These are phyloP conservation scores for Strobilomyces dryophilus DNA, from an alignment of 768 basidiomycete genomes.

Conservation along the genomic window DNA sequence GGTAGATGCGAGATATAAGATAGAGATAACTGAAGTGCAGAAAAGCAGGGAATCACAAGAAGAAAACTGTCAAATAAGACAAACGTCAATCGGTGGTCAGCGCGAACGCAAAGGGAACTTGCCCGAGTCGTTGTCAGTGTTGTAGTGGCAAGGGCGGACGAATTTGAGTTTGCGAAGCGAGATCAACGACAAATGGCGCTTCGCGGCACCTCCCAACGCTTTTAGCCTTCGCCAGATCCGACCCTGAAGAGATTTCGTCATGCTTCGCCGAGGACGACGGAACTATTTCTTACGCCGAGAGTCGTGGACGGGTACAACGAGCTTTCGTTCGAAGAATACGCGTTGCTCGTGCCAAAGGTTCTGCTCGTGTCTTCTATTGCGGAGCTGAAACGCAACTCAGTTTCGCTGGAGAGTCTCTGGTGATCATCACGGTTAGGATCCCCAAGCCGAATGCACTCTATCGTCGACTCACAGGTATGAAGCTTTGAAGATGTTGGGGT, in stretches of 20 bases:
- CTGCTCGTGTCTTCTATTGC: conserved; percentile 7
- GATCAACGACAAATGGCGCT: conserved; percentile 13
- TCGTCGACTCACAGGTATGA: conserved; percentile 21
- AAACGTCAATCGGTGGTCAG: not conserved
- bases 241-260: conserved; percentile 5
- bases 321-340: conserved; percentile 4
- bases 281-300: conserved; percentile 13
- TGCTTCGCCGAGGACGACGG: not conserved
- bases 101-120: not conserved
- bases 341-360: not conserved
- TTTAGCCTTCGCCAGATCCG: conserved; percentile 17
- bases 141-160: conserved; percentile 20
- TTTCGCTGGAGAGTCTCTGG: conserved; percentile 28
- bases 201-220: conserved; percentile 10
- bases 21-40: not conserved
- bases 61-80: conserved; percentile 11
- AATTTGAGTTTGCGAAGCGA: conserved; percentile 11
- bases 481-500: conserved; percentile 24
- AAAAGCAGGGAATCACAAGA: conserved; percentile 5
- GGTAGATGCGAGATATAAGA: not conserved
- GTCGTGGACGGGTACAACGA: conserved; percentile 5
- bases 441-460: not conserved
- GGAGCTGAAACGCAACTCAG: conserved; percentile 4
- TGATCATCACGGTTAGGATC: not conserved
- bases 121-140: conserved; percentile 21